Evolutionary conservation across 345 rosid species (phyloP).

Genomic region (Mangifera indica): DNA sequence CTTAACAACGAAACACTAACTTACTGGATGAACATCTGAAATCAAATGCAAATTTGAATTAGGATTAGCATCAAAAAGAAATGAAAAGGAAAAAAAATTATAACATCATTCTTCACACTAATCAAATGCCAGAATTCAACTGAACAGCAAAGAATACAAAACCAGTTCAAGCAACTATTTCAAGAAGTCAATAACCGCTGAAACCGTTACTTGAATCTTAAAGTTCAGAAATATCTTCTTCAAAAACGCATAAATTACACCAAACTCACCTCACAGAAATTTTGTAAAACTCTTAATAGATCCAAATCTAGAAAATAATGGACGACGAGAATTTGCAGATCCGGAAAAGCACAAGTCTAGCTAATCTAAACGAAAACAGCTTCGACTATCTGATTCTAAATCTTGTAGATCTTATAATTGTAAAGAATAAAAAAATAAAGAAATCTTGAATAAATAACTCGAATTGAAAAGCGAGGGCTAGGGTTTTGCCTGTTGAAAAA

Average conservation of each 20-base stretch:
- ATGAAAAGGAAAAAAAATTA: not conserved
- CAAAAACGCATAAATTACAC: conserved; percentile 13
- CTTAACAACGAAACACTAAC: conserved; percentile 21
- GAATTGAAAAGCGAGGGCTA: conserved; percentile 36
- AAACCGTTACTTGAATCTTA: conserved; percentile 22
- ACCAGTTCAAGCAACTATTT: conserved; percentile 16
- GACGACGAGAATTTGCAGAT: conserved; percentile 19
- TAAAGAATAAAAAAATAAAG: not conserved
- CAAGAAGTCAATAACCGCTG: conserved; percentile 22
- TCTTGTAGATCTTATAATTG: conserved; percentile 42
- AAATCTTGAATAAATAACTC: not conserved
- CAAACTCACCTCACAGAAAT: conserved; percentile 7
- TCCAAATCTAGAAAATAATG: conserved; percentile 12
- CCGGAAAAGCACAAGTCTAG: conserved; percentile 4
- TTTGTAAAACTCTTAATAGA: conserved; percentile 14
- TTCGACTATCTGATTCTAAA: conserved; percentile 23
- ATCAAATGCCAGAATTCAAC: not conserved
- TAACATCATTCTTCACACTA: not conserved
- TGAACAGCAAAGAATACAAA: conserved; percentile 3
- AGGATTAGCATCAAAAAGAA: not conserved
- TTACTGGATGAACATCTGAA: conserved; percentile 13
- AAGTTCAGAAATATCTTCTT: not conserved
- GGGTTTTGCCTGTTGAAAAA: conserved; percentile 37
- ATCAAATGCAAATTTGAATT: conserved; percentile 18
- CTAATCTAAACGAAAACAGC: conserved; percentile 1